Conservation (phyloP, 768 basidiomycete species). For the Hydnum rufescens region DNA sequence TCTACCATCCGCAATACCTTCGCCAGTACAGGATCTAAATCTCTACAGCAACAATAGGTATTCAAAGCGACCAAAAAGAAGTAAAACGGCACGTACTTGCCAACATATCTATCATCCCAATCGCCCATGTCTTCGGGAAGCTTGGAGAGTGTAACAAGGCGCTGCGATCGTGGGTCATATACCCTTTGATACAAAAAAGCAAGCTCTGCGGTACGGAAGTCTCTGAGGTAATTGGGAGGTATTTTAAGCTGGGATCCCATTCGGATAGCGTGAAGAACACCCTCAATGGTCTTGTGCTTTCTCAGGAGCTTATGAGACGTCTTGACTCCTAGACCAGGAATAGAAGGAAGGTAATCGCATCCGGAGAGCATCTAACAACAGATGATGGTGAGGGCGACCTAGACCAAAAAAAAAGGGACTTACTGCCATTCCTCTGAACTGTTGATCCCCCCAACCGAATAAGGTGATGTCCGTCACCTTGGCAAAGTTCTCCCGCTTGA, state of each 20-base stretch:
- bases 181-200: constrained; percentile 89
- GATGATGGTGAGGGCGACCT: not conserved
- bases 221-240: constrained; percentile 51
- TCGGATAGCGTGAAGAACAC: constrained; percentile 51
- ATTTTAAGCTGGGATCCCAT: constrained; percentile 73
- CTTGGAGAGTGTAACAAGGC: constrained; percentile 50
- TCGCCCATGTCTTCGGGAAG: constrained; percentile 29
- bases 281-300: constrained; percentile 73
- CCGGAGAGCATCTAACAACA: constrained; percentile 50
- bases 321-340: constrained; percentile 83
- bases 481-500: constrained; percentile 21
- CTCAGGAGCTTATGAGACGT: constrained; percentile 68
- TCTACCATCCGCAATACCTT: constrained; percentile 46
- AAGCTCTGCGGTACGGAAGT: constrained; percentile 67
- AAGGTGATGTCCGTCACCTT: constrained; percentile 46
- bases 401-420: constrained; percentile 8
- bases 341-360: constrained; percentile 82
- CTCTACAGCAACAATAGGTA: constrained; percentile 22
- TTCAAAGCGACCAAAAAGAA: not conserved
- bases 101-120: constrained; percentile 51
- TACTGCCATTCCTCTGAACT: constrained; percentile 78
- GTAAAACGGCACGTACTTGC: constrained; percentile 33
- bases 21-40: constrained; percentile 43
- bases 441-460: constrained; percentile 69
- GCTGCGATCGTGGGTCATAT: constrained; percentile 50